These are phyloP conservation scores for Hirschfeldia incana DNA, from an alignment of 345 rosid species.

Conservation along the genomic window DNA sequence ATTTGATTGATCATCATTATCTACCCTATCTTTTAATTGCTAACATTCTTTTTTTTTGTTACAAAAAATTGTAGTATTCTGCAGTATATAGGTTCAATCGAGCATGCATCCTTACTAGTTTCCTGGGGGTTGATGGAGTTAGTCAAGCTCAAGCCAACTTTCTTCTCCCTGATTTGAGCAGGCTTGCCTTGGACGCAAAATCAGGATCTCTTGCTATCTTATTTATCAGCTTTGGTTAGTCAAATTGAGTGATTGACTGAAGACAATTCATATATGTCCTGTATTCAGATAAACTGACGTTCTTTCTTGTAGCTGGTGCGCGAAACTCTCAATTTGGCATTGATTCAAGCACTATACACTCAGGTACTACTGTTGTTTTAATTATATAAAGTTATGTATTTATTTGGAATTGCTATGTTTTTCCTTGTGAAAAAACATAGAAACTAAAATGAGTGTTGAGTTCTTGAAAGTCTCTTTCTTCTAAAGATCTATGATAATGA, in stretches of 20 bases:
- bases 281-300: conserved; percentile 19
- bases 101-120: conserved; percentile 74
- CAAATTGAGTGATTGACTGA: not conserved
- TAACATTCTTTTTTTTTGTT: conserved; percentile 33
- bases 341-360: conserved; percentile 61
- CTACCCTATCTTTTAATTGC: conserved; percentile 10
- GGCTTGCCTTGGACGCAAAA: conserved; percentile 75
- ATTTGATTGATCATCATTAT: conserved; percentile 19
- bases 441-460: not conserved
- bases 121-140: conserved; percentile 65
- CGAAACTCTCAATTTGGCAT: conserved; percentile 58
- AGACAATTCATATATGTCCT: not conserved
- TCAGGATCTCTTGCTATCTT: conserved; percentile 76
- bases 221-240: conserved; percentile 80
- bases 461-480: conserved; percentile 23
- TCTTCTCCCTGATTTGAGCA: conserved; percentile 80
- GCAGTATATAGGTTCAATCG: conserved; percentile 85
- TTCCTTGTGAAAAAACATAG: not conserved
- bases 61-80: conserved; percentile 65
- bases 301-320: conserved; percentile 62
- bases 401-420: not conserved
- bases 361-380: conserved; percentile 34
- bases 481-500: not conserved
- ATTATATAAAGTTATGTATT: not conserved
- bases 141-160: conserved; percentile 72